These are phyloP conservation scores for Conringia planisiliqua DNA, from an alignment of 345 rosid genomes.

Conservation along the genomic window DNA sequence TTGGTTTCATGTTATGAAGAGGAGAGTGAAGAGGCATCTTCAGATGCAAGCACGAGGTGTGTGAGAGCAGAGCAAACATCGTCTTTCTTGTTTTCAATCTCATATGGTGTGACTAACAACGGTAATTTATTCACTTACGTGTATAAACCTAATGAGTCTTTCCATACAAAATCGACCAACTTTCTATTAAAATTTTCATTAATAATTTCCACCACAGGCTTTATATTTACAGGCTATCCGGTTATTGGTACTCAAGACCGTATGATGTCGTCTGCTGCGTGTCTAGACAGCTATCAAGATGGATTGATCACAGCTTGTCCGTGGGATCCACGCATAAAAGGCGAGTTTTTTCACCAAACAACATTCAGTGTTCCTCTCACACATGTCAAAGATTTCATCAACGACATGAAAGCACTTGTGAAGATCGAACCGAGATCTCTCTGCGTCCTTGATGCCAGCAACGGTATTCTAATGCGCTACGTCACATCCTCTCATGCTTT, in stretches of 20 bases:
- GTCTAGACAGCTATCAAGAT: constrained; percentile 55
- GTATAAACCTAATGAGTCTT: not conserved
- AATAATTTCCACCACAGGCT: constrained; percentile 29
- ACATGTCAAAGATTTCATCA: constrained; percentile 43
- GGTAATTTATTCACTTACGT: constrained; percentile 34
- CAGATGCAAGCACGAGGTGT: constrained; percentile 36
- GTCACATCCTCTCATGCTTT: constrained; percentile 62
- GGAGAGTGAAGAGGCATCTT: constrained; percentile 41
- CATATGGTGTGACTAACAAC: constrained; percentile 53
- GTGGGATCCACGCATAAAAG: constrained; percentile 68
- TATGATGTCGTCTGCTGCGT: constrained; percentile 66
- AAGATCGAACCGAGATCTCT: constrained; percentile 42
- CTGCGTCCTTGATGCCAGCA: constrained; percentile 49
- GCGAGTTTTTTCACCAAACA: constrained; percentile 60
- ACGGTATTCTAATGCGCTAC: constrained; percentile 72
- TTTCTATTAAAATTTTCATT: not conserved
- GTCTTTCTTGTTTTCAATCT: constrained; percentile 17
- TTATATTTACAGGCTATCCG: constrained; percentile 61
- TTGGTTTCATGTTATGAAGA: constrained; percentile 31
- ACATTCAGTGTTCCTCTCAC: constrained; percentile 51
- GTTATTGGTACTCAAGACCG: constrained; percentile 61
- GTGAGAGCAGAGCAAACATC: constrained; percentile 12
- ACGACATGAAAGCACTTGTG: constrained; percentile 54
- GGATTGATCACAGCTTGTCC: constrained; percentile 50
- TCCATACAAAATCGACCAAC: not conserved